phyloP scores from a whole-genome alignment of 805 yeast species.

The Candida parachauliodes region DNA sequence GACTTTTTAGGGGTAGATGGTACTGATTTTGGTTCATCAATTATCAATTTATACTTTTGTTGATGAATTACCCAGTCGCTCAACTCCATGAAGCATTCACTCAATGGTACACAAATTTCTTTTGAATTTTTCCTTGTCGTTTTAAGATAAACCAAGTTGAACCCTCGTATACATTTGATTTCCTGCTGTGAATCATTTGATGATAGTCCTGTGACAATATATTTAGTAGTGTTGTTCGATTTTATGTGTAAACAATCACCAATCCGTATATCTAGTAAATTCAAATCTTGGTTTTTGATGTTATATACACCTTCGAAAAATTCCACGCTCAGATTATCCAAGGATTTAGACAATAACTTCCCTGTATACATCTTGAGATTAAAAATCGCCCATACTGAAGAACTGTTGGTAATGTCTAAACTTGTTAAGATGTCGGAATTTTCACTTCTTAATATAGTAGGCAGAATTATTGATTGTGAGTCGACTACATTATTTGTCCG shows the following conservation, averaged over 20 bases:
- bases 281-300: constrained; percentile 36
- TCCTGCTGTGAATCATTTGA: constrained; percentile 12
- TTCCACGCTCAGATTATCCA: constrained; percentile 30
- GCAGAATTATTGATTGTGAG: constrained; percentile 13
- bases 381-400: constrained; percentile 53
- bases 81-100: constrained; percentile 36
- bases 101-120: constrained; percentile 22
- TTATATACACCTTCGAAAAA: constrained; percentile 37
- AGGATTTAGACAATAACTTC: constrained; percentile 22
- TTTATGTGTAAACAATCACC: constrained; percentile 50
- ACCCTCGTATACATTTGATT: constrained; percentile 60
- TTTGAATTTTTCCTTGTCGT: constrained; percentile 9
- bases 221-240: constrained; percentile 25
- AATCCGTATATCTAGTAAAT: constrained; percentile 49
- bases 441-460: constrained; percentile 13
- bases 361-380: constrained; percentile 53
- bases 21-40: constrained; percentile 12
- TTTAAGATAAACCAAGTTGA: constrained; percentile 42
- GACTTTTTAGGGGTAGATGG: constrained; percentile 7
- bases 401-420: constrained; percentile 12
- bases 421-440: constrained; percentile 11
- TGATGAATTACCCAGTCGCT: constrained; percentile 39
- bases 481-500: constrained; percentile 12
- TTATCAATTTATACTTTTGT: constrained; percentile 22
- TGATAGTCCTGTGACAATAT: constrained; percentile 45